phyloP scores from a whole-genome alignment of 176 grass and related monocot species.

The Rhynchospora tenuis region DNA sequence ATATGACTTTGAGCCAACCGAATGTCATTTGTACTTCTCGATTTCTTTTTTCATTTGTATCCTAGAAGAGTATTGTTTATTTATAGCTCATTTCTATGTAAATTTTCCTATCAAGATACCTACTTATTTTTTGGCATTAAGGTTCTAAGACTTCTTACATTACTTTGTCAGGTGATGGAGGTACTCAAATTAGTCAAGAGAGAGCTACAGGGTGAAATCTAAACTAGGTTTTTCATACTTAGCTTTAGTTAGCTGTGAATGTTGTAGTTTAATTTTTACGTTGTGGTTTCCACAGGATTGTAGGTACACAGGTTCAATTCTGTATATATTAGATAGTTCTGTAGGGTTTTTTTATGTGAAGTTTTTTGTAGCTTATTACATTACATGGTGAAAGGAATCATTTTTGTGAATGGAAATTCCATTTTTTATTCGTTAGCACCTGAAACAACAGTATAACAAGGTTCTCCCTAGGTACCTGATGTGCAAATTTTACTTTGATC shows the following conservation, averaged over 20 bases:
- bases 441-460: not conserved
- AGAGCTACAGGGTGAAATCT: conserved; percentile 56
- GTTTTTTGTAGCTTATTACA: conserved; percentile 6
- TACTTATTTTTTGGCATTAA: not conserved
- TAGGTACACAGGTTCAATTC: not conserved
- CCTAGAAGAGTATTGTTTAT: not conserved
- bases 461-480: not conserved
- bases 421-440: not conserved
- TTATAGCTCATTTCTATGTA: not conserved
- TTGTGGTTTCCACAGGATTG: not conserved
- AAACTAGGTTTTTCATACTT: not conserved
- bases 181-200: conserved; percentile 54
- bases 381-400: not conserved
- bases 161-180: conserved; percentile 46
- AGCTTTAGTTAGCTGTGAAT: not conserved
- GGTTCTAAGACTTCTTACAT: not conserved
- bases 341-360: conserved; percentile 13
- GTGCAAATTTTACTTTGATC: not conserved
- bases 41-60: not conserved
- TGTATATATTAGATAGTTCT: conserved; percentile 15
- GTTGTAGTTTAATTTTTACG: not conserved
- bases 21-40: not conserved
- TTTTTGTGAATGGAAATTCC: not conserved
- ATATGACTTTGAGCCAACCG: not conserved
- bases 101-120: not conserved